Evolutionary conservation across 2,329 filamentous ascomycete species (phyloP).

Genomic region (Didymella arachidicola): DNA sequence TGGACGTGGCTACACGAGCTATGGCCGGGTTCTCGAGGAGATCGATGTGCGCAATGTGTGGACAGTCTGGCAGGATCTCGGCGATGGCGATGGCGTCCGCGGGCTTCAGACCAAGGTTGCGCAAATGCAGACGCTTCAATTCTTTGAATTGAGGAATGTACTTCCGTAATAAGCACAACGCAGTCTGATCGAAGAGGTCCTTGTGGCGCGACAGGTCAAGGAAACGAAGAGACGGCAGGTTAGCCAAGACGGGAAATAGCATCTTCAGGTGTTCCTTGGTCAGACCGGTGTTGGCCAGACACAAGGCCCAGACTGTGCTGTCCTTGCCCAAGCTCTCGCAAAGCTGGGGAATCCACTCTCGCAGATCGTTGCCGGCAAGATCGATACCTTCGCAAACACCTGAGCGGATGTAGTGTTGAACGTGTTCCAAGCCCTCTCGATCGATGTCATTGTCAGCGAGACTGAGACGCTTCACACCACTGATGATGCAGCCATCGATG

Average conservation of each 20-base stretch:
- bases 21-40: constrained; percentile 83
- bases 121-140: constrained; percentile 85
- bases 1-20: constrained; percentile 73
- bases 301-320: constrained; percentile 77
- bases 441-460: constrained; percentile 84
- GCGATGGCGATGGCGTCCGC: constrained; percentile 91
- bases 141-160: constrained; percentile 81
- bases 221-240: constrained; percentile 78
- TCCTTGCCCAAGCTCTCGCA: constrained; percentile 60
- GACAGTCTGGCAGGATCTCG: constrained; percentile 86
- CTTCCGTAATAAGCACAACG: constrained; percentile 76
- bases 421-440: constrained; percentile 74
- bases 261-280: constrained; percentile 74
- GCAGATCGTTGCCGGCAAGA: constrained; percentile 81
- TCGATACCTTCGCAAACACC: constrained; percentile 88
- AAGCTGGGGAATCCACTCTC: constrained; percentile 55
- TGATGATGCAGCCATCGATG: constrained; percentile 81
- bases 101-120: constrained; percentile 81
- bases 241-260: constrained; percentile 76
- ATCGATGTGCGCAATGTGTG: constrained; percentile 82
- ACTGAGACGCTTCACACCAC: constrained; percentile 79
- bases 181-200: constrained; percentile 80
- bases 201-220: constrained; percentile 92
- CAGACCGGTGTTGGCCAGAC: constrained; percentile 85
- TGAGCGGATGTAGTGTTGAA: constrained; percentile 77